These are phyloP conservation scores for Rhytidiadelphus loreus DNA, from an alignment of 225 moss, liverwort and hornwort genomes.

Conservation along the genomic window DNA sequence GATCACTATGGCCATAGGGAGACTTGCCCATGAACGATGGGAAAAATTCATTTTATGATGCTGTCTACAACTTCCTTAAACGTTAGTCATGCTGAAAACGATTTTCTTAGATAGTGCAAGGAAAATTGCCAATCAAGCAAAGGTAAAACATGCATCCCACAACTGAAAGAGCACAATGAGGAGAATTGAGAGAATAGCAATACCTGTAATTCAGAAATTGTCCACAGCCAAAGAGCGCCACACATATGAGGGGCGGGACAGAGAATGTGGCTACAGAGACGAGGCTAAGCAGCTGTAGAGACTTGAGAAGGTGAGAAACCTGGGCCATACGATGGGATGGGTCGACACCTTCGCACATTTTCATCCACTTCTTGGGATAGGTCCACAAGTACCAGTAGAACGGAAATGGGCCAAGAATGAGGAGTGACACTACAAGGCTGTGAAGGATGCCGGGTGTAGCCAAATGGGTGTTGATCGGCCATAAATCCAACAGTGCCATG, in stretches of 20 bases:
- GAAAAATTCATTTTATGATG: not conserved
- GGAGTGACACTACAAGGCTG: constrained; percentile 26
- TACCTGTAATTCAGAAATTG: constrained; percentile 85
- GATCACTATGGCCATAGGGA: not conserved
- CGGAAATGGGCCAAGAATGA: constrained; percentile 45
- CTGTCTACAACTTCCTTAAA: not conserved
- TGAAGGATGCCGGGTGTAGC: constrained; percentile 20
- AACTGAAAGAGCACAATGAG: not conserved
- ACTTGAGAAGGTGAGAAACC: constrained; percentile 54
- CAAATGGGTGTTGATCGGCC: constrained; percentile 27
- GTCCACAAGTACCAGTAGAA: constrained; percentile 77
- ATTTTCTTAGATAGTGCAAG: not conserved
- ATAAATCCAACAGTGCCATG: constrained; percentile 27
- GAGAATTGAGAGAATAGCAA: not conserved
- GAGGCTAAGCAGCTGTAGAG: constrained; percentile 45
- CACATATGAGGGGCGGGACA: constrained; percentile 38
- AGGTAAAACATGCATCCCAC: not conserved
- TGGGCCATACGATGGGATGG: constrained; percentile 82
- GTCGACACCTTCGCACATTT: constrained; percentile 48
- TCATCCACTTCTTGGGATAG: constrained; percentile 59
- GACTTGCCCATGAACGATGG: not conserved
- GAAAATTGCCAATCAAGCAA: not conserved
- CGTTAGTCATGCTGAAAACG: not conserved
- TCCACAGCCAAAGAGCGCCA: constrained; percentile 35
- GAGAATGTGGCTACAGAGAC: constrained; percentile 41